phyloP scores from a whole-genome alignment of 495 filamentous ascomycete genomes.

The Rhypophila decipiens region DNA sequence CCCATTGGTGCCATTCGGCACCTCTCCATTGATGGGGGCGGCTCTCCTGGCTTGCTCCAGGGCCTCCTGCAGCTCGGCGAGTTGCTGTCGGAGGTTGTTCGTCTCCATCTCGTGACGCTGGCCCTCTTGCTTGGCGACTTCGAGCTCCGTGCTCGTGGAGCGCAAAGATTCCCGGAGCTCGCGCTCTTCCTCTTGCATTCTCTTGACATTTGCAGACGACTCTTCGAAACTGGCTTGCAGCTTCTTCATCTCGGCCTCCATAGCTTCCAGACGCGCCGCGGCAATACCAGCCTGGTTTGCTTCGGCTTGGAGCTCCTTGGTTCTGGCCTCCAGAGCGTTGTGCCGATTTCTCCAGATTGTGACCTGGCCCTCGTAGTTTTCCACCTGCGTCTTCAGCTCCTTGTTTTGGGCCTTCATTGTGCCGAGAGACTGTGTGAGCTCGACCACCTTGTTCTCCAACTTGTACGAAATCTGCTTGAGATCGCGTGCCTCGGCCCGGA shows the following conservation, averaged over 20 bases:
- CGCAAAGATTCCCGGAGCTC: constrained; percentile 72
- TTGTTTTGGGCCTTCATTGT: constrained; percentile 92
- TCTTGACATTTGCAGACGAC: constrained; percentile 77
- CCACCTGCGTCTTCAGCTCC: constrained; percentile 75
- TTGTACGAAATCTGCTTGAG: constrained; percentile 99
- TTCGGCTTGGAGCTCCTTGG: constrained; percentile 90
- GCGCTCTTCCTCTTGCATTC: constrained; percentile 88
- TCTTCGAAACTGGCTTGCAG: constrained; percentile 85
- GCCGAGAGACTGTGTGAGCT: constrained; percentile 89
- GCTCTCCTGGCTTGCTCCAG: constrained; percentile 76
- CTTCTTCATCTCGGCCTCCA: constrained; percentile 92
- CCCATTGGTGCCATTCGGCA: constrained; percentile 54
- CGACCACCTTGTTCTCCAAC: constrained; percentile 97
- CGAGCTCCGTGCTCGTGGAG: constrained; percentile 68
- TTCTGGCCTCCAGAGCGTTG: constrained; percentile 80
- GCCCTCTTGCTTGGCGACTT: constrained; percentile 62
- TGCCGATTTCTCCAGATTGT: constrained; percentile 90
- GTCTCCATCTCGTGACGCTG: constrained; percentile 75
- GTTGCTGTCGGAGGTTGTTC: constrained; percentile 72
- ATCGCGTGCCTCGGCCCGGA: constrained; percentile 93
- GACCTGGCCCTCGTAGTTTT: constrained; percentile 93
- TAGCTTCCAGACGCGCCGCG: constrained; percentile 74
- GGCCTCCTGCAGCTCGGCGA: constrained; percentile 85
- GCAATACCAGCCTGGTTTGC: constrained; percentile 97
- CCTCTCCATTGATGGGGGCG: constrained; percentile 58